These are phyloP conservation scores for Leucosporidium yakuticum DNA, from an alignment of 768 basidiomycete genomes.

Conservation along the genomic window DNA sequence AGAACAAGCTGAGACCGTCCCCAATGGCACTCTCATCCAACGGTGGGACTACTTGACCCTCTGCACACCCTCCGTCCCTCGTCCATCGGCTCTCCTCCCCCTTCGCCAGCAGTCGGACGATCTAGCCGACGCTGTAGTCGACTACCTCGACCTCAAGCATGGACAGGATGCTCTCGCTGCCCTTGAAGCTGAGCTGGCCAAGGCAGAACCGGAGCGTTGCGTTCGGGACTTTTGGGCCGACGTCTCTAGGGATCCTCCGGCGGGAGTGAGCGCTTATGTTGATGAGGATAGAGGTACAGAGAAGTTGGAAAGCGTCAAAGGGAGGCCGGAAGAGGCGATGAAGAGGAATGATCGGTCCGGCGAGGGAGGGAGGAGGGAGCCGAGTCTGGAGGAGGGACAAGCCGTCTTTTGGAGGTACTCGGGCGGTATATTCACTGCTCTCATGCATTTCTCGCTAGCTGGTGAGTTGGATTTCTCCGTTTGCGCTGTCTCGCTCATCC, in stretches of 20 bases:
- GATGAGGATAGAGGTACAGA: not conserved
- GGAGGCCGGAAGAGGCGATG: not conserved
- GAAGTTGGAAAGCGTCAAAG: not conserved
- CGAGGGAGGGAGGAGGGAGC: not conserved
- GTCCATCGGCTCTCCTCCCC: slow-evolving; percentile 17
- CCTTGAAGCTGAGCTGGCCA: slow-evolving; percentile 34
- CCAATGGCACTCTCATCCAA: not conserved
- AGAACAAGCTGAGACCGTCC: not conserved
- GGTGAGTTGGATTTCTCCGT: no score
- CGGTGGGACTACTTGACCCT: slow-evolving; percentile 24
- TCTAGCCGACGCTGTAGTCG: slow-evolving; percentile 38
- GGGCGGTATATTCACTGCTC: slow-evolving; percentile 39
- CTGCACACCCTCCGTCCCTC: slow-evolving; percentile 1
- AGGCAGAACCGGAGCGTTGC: slow-evolving; percentile 26
- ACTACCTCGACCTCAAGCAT: slow-evolving; percentile 33
- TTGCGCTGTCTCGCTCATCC: no score
- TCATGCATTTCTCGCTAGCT: slow-evolving; percentile 41
- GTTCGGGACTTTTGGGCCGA: slow-evolving; percentile 38
- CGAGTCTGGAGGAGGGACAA: slow-evolving; percentile 39
- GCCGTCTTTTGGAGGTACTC: slow-evolving; percentile 43
- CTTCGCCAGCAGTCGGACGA: slow-evolving; percentile 37
- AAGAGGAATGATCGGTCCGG: slow-evolving; percentile 14
- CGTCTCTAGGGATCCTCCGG: slow-evolving; percentile 32
- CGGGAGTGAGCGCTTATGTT: slow-evolving; percentile 3
- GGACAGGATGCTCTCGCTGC: slow-evolving; percentile 39